Conservation (phyloP, 129 eudicot genomes). For the Mikania micrantha region DNA sequence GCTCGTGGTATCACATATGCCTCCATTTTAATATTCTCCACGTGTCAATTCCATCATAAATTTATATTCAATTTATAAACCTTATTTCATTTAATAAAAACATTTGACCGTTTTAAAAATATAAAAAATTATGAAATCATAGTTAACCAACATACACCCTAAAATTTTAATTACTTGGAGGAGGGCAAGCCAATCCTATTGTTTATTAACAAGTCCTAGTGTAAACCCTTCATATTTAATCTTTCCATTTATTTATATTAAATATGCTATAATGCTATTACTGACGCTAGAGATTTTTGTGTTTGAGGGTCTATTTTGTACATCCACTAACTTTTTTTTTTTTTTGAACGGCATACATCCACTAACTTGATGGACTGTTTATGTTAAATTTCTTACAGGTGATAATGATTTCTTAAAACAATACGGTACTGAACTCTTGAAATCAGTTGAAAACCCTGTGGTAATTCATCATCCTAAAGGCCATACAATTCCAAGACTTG, state of each 20-base stretch:
- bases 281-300: neutral
- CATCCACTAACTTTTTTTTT: too few relatives aligned
- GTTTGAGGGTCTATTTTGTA: neutral
- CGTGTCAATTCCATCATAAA: neutral
- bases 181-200: neutral
- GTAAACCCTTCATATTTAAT: neutral
- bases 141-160: neutral
- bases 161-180: neutral
- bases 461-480: conserved; percentile 86
- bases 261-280: too few relatives aligned
- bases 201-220: neutral
- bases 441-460: conserved; percentile 49
- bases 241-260: neutral
- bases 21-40: neutral
- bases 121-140: neutral
- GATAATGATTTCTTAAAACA: conserved; percentile 60
- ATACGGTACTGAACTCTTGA: conserved; percentile 45
- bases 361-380: neutral
- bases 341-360: too few relatives aligned
- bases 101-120: neutral
- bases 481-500: conserved; percentile 72
- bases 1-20: neutral
- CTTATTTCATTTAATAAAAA: neutral
- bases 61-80: neutral
- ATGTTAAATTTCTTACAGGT: conserved; percentile 28